Base-by-base conservation (phyloP, 2,329 filamentous ascomycete genomes). In the Claviceps citrina region DNA sequence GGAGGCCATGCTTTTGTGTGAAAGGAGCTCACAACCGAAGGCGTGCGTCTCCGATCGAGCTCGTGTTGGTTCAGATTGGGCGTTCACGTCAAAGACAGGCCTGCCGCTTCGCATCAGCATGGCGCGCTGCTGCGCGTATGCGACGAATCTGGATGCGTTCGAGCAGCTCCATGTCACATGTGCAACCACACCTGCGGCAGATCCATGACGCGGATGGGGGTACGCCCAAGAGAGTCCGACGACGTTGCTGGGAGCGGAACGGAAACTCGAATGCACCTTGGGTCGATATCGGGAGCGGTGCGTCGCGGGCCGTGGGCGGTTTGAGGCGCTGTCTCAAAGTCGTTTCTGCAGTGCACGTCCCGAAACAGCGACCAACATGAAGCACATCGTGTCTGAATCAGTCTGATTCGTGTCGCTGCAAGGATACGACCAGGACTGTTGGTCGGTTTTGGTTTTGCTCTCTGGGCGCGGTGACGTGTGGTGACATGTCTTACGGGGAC, bases 1-100 rank as follows among this genome's bases (percentile, higher is more conserved):
- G 20, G 5, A n/a, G n/a, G 5, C 13, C 31, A 40, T 30, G 24
- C n/a, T 40, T 40, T 40, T 40, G 16, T 35, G n/a, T n/a, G n/a
- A 40, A 30, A 18, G 9, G 22, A 6, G 30, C 9, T n/a, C n/a
- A n/a, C n/a, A n/a, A n/a, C n/a, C n/a, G 22, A 8, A 24, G 8
- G 22, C 5, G 13, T 10, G 13, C 27, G 15, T 20, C 26, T 38
- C 18, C 28, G 12, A 16, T 15, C n/a, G 5, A 27, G 8, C 26
- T 15, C 5, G 16, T 32, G 25, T 15, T 31, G 18, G 20, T 20
- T 24, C 24, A 34, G 24, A 13, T 30, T 26, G 30, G 16, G 16
- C 8, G 25, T 30, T 22, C n/a, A 6, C 33, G 15, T 26, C 12
- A 32, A 15, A 34, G 30, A 28, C 31, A 25, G 3, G 6, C 12